These are phyloP conservation scores for Asterophora parasitica DNA, from an alignment of 768 basidiomycete species.

Conservation along the genomic window DNA sequence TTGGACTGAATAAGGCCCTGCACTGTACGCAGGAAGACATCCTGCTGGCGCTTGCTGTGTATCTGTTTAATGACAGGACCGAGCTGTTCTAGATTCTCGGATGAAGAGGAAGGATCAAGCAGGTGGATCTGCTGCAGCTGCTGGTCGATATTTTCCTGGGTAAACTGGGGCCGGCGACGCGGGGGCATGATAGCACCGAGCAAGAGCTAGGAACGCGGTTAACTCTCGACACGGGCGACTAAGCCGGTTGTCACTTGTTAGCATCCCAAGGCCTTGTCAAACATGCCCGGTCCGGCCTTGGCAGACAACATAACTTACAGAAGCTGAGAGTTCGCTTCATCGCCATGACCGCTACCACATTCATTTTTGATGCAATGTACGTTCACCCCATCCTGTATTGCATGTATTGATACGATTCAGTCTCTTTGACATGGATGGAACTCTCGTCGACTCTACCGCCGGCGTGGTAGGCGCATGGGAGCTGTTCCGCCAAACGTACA, in stretches of 20 bases:
- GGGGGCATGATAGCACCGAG: slow-evolving; percentile 59
- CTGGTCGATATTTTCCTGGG: slow-evolving; percentile 81
- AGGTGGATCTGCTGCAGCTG: slow-evolving; percentile 90
- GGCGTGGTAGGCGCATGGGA: slow-evolving; percentile 84
- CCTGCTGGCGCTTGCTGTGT: slow-evolving; percentile 82
- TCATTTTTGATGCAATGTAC: slow-evolving; percentile 42
- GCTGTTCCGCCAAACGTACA: slow-evolving; percentile 67
- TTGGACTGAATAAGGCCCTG: slow-evolving; percentile 89
- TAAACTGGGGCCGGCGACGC: slow-evolving; percentile 69
- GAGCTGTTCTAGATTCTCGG: slow-evolving; percentile 93
- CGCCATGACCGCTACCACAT: slow-evolving; percentile 31
- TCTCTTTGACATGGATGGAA: slow-evolving; percentile 83
- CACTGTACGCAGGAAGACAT: slow-evolving; percentile 80
- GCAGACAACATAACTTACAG: not conserved
- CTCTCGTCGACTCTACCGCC: slow-evolving; percentile 75
- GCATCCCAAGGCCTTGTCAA: slow-evolving; percentile 31
- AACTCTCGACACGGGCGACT: not conserved
- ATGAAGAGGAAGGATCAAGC: slow-evolving; percentile 80
- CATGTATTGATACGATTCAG: slow-evolving; percentile 28
- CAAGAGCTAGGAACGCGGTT: not conserved
- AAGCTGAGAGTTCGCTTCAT: not conserved
- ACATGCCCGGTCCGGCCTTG: slow-evolving; percentile 17
- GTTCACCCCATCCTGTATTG: slow-evolving; percentile 12
- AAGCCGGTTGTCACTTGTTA: slow-evolving; percentile 29
- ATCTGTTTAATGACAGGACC: slow-evolving; percentile 94